Percentiles rank a stretch among this genome's conserved stretches.
These are phyloP conservation scores for Trichoderma guizhouense DNA, from an alignment of 2,329 filamentous ascomycete species.

Conservation along the genomic window DNA sequence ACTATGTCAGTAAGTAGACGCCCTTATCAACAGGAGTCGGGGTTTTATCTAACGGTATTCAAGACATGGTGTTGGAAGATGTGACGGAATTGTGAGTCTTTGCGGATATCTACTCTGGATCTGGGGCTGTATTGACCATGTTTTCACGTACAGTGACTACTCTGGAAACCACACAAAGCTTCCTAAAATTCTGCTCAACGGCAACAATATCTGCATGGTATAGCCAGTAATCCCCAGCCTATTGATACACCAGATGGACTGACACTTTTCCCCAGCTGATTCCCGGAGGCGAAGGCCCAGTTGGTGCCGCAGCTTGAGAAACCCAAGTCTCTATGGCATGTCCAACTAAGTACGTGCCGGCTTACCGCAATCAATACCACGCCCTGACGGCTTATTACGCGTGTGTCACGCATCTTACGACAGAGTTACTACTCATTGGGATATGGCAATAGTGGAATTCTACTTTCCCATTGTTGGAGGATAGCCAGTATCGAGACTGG, in stretches of 20 bases:
- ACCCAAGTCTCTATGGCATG: neutral
- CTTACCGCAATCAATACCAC: neutral
- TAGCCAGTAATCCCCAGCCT: slow-evolving; percentile 23
- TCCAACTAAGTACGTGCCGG: slow-evolving; percentile 10
- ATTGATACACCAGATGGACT: neutral
- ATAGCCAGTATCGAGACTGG: neutral
- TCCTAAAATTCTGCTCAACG: slow-evolving; percentile 91
- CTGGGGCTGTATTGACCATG: neutral
- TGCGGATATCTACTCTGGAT: too few species aligned
- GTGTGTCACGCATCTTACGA: neutral
- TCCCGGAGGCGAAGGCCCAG: slow-evolving; percentile 71
- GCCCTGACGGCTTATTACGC: neutral
- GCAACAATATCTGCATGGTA: slow-evolving; percentile 99
- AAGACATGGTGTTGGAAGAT: slow-evolving; percentile 97
- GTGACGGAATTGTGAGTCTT: slow-evolving; percentile 85
- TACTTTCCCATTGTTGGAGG: neutral
- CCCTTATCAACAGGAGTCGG: neutral
- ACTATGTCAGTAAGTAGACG: slow-evolving; percentile 91
- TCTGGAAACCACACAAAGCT: slow-evolving; percentile 83
- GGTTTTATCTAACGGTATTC: slow-evolving; percentile 24
- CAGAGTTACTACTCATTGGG: neutral
- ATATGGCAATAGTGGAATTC: neutral
- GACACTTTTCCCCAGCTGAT: slow-evolving; percentile 56
- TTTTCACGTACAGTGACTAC: slow-evolving; percentile 69
- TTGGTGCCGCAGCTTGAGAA: slow-evolving; percentile 29